phyloP scores from a whole-genome alignment of 306 rosid species.

The Gastrolobium villosum region DNA sequence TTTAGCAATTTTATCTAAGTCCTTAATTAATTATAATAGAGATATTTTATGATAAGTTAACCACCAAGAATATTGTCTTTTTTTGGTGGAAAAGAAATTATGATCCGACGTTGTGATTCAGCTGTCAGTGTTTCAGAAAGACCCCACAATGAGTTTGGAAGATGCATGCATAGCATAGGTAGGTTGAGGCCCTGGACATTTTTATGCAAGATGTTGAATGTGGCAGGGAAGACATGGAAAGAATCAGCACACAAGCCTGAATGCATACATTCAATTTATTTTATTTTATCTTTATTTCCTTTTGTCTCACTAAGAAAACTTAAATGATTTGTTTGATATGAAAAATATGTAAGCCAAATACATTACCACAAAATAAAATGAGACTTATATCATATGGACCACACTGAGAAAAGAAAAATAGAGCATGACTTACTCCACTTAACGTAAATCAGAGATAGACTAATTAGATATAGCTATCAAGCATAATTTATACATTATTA shows the following conservation, averaged over 20 bases:
- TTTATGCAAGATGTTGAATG: background rate
- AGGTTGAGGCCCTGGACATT: slow-evolving; percentile 20
- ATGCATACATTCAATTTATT: background rate
- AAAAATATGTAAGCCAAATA: too few relatives aligned
- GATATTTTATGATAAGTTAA: background rate
- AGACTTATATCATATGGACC: too few relatives aligned
- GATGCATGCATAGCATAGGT: slow-evolving; percentile 18
- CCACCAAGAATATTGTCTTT: background rate
- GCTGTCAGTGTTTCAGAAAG: slow-evolving; percentile 39
- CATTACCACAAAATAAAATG: too few relatives aligned
- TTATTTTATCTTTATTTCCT: background rate
- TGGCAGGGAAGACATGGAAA: background rate
- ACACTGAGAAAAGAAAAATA: too few relatives aligned
- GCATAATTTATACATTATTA: too few relatives aligned
- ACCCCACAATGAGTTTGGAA: slow-evolving; percentile 41
- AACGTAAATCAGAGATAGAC: too few relatives aligned
- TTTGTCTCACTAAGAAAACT: background rate
- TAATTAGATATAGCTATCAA: too few relatives aligned
- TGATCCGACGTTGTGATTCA: slow-evolving; percentile 37
- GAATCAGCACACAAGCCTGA: background rate
- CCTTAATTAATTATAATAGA: too few relatives aligned
- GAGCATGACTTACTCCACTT: too few relatives aligned
- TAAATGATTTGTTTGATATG: background rate
- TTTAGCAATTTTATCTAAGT: too few relatives aligned
- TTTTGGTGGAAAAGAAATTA: slow-evolving; percentile 18